These are phyloP conservation scores for Nicotiana otophora DNA, from an alignment of 257 asterid genomes.

Conservation along the genomic window DNA sequence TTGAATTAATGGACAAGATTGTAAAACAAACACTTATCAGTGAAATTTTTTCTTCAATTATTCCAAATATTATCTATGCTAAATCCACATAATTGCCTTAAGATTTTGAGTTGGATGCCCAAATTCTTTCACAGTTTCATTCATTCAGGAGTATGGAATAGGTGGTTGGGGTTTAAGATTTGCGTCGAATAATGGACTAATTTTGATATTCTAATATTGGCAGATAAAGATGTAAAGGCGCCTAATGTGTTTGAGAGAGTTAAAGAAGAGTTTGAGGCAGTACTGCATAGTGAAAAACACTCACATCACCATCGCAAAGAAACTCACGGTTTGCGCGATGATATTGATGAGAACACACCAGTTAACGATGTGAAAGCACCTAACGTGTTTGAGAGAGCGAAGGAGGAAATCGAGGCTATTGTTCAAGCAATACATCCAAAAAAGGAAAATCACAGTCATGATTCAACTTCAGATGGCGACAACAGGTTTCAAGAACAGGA, in stretches of 20 bases:
- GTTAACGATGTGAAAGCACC: constrained; percentile 65
- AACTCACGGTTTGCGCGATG: constrained; percentile 63
- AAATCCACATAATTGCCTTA: neutral
- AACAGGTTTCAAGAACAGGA: constrained; percentile 25
- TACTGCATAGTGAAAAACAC: constrained; percentile 24
- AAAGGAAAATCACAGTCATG: constrained; percentile 29
- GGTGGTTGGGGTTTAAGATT: neutral
- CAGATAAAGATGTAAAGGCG: constrained; percentile 39
- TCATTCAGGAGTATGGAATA: neutral
- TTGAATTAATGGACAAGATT: too few species aligned
- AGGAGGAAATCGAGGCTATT: constrained; percentile 77
- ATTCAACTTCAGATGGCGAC: constrained; percentile 8
- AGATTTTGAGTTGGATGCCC: neutral
- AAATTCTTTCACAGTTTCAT: neutral
- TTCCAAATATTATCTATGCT: too few species aligned
- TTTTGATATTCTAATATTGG: neutral
- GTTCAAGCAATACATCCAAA: constrained; percentile 54
- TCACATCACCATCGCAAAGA: constrained; percentile 43
- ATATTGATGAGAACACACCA: constrained; percentile 50
- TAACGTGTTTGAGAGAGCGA: constrained; percentile 65
- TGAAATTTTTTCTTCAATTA: too few species aligned
- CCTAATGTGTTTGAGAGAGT: constrained; percentile 40
- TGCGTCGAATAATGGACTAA: neutral
- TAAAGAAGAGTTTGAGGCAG: constrained; percentile 44
- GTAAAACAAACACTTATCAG: too few species aligned